Evolutionary conservation across 305 asterid species (phyloP).

Genomic region (Fraxinus xanthoxyloides): DNA sequence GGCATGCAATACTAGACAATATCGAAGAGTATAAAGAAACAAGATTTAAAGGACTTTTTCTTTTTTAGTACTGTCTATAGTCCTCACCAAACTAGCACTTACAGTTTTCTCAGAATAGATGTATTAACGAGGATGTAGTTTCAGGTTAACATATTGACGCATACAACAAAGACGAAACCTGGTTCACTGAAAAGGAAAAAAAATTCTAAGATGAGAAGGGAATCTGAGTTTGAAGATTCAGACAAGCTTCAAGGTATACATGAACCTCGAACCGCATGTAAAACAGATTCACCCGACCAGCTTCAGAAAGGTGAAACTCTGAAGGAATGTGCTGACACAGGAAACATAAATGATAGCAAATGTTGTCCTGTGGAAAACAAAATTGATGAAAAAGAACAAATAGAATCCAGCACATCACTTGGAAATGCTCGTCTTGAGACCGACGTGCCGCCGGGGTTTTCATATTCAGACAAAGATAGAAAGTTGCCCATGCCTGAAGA

Average conservation of each 20-base stretch:
- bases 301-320: conserved; percentile 16
- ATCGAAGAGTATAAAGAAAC: neutral
- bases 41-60: neutral
- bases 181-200: conserved; percentile 29
- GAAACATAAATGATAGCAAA: neutral
- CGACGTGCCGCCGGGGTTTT: neutral
- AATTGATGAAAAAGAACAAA: conserved; percentile 8
- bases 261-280: conserved; percentile 15
- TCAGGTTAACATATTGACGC: conserved; percentile 85
- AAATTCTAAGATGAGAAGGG: conserved; percentile 32
- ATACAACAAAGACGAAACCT: conserved; percentile 42
- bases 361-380: conserved; percentile 21
- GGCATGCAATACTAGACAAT: neutral
- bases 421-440: conserved; percentile 13
- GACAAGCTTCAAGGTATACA: conserved; percentile 17
- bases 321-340: conserved; percentile 2
- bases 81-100: neutral
- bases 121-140: conserved; percentile 25
- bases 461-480: neutral
- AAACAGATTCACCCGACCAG: conserved; percentile 9
- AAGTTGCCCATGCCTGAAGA: conserved; percentile 7
- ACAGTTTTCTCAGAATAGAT: conserved; percentile 5
- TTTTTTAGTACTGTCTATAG: neutral
- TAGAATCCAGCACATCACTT: neutral
- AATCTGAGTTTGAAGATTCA: conserved; percentile 22